phyloP scores from a whole-genome alignment of 2,329 filamentous ascomycete species.

The Rhexocercosporidium sp. region DNA sequence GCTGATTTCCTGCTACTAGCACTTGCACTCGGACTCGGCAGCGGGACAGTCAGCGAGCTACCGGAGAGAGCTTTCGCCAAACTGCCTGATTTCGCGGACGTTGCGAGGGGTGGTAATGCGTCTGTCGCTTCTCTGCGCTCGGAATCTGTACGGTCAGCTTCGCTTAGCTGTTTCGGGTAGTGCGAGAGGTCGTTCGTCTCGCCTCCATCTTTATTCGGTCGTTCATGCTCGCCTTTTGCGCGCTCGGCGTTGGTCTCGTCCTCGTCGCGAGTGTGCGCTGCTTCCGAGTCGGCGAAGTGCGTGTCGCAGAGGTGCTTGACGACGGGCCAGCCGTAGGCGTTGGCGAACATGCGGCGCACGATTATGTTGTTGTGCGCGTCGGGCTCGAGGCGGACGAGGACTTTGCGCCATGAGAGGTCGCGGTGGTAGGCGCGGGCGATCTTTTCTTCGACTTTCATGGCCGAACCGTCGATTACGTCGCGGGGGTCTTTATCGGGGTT shows the following conservation, averaged over 20 bases:
- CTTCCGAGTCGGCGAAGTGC: conserved; percentile 81
- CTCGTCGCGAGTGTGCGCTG: conserved; percentile 69
- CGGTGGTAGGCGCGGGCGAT: conserved; percentile 95
- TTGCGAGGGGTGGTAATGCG: conserved; percentile 40
- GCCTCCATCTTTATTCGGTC: conserved; percentile 65
- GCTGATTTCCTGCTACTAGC: conserved; percentile 1
- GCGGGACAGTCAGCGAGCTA: background rate
- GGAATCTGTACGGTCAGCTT: conserved; percentile 50
- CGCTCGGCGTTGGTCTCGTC: conserved; percentile 71
- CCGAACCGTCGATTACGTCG: conserved; percentile 62
- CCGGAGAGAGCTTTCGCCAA: conserved; percentile 26
- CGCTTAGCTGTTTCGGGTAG: conserved; percentile 36
- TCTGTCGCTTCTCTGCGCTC: conserved; percentile 53
- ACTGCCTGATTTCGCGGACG: conserved; percentile 25
- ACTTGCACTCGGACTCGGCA: background rate
- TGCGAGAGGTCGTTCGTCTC: conserved; percentile 57
- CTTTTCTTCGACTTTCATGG: conserved; percentile 94
- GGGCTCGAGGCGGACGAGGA: conserved; percentile 91
- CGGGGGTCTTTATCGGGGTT: conserved; percentile 52
- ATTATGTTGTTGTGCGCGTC: conserved; percentile 99
- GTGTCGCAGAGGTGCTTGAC: conserved; percentile 93
- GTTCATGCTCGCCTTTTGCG: conserved; percentile 63
- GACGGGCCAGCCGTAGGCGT: conserved; percentile 97
- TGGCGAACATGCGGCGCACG: conserved; percentile 94
- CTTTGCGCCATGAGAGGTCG: conserved; percentile 93